Base-by-base conservation (phyloP, 805 yeast genomes). In the Spathaspora arborariae region DNA sequence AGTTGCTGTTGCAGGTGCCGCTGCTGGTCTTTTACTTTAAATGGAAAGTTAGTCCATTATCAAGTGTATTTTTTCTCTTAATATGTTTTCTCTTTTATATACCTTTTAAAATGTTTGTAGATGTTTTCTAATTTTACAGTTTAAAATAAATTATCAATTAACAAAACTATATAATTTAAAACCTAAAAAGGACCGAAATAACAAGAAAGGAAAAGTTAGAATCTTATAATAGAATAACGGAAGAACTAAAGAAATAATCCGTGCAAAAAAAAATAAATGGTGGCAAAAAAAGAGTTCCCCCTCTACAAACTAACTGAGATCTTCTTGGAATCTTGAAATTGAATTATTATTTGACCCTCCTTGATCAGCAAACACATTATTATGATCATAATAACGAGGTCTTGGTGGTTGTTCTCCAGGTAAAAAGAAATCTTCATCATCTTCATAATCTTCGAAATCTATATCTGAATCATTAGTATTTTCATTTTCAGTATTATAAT, bases 331-430 rank as follows among this genome's bases (percentile, higher is more conserved):
- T 26, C 50, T 44, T 8, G 44, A 44, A 15, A 43, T n/a, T n/a
- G 50, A 47, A 20, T 21, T 33, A 33, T 16, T 33, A 22, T 47
- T 47, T 4, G 50, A 47, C n/a, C 46, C 45, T 10, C 50, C 49
- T 16, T 34, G 44, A 38, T 53, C 54, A n/a, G 51, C 50, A 42
- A 54, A 54, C 8, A 56, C 44, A 20, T 45, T 39, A 19, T 33
- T 3, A 16, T 6, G 20, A 24, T 18, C 22, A 18, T 44, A 39
- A 11, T 7, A 30, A 15, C 18, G 6, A 20, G 30, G 37, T 19
- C 40, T 15, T 8, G 21, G 27, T 8, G 40, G 16, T n/a, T 41
- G 20, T 5, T 47, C 50, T 24, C 48, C 52, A 16, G 45, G 54
- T 45, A 27, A 42, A 3, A 30, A 42, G 41, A 45, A 52, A 33